Evolutionary conservation across 768 basidiomycete genomes (phyloP).

Genomic region (Leccinellum rugosiceps): DNA sequence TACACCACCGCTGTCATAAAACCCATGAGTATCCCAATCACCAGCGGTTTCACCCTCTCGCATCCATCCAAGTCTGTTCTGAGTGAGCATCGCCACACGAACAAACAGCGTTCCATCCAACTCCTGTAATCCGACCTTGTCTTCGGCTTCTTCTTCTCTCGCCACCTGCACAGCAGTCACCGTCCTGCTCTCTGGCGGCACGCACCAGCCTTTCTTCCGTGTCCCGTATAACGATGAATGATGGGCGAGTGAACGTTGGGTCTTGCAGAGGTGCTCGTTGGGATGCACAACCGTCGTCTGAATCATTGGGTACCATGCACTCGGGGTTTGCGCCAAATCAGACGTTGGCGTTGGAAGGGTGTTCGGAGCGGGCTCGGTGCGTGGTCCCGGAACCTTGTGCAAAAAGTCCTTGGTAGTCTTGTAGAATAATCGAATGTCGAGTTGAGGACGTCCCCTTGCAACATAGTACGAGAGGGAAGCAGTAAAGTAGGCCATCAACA

Average conservation of each 20-base stretch:
- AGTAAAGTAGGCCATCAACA: conserved; percentile 31
- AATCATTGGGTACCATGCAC: conserved; percentile 57
- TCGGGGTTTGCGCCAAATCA: conserved; percentile 38
- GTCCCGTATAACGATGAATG: conserved; percentile 42
- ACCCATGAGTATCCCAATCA: conserved; percentile 22
- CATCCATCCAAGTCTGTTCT: conserved; percentile 39
- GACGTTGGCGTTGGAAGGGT: conserved; percentile 33
- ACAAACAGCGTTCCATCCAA: conserved; percentile 67
- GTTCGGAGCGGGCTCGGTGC: conserved; percentile 21
- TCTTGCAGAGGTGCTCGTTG: conserved; percentile 51
- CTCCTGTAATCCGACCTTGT: conserved; percentile 20
- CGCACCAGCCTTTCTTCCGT: conserved; percentile 28
- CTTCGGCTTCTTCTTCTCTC: conserved; percentile 25
- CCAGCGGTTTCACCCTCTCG: conserved; percentile 35
- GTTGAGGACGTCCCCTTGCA: conserved; percentile 31
- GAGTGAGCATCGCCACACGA: conserved; percentile 50
- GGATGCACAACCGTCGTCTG: conserved; percentile 53
- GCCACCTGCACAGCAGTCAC: conserved; percentile 16
- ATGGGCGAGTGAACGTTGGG: conserved; percentile 47
- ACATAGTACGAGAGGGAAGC: conserved; percentile 30
- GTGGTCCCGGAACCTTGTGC: conserved; percentile 31
- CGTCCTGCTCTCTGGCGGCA: conserved; percentile 8
- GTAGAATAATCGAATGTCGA: conserved; percentile 33
- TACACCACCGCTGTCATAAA: conserved; percentile 3
- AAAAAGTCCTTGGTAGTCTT: conserved; percentile 26